Evolutionary conservation across 1,139 yeast genomes (phyloP).

Genomic region (Kurtzmaniella quercitrusa): DNA sequence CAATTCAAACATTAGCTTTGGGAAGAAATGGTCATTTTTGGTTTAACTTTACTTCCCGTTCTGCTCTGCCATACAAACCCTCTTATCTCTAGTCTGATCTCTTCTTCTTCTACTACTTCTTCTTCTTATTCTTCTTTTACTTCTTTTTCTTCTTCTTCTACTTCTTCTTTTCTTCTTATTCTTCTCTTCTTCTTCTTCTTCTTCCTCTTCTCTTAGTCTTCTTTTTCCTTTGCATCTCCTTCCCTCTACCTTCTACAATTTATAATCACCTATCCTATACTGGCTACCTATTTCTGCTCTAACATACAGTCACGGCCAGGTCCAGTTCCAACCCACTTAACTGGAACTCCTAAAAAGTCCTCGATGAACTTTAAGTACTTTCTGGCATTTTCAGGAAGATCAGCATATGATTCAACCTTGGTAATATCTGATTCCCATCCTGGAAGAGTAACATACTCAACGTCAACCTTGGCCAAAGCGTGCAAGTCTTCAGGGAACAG

Average conservation of each 20-base stretch:
- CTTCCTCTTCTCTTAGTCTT: no score
- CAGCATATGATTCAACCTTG: conserved; percentile 59
- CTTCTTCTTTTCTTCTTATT: no score
- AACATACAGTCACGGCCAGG: conserved; percentile 91
- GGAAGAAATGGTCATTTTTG: no score
- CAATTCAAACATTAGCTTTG: no score
- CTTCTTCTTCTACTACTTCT: no score
- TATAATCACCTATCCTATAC: not conserved
- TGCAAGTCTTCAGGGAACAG: conserved; percentile 91
- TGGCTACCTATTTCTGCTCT: conserved; percentile 19
- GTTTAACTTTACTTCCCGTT: no score
- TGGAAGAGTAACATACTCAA: conserved; percentile 82
- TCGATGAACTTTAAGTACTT: conserved; percentile 81
- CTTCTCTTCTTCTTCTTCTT: no score
- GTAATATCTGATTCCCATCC: conserved; percentile 94
- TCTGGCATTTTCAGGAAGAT: conserved; percentile 85
- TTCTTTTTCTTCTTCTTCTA: no score
- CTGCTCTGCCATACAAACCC: no score
- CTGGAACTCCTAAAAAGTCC: conserved; percentile 74
- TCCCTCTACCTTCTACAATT: not conserved
- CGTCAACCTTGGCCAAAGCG: conserved; percentile 82
- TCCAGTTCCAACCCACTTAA: conserved; percentile 98
- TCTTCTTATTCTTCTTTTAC: no score
- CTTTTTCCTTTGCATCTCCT: no score
- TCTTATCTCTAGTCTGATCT: no score